phyloP scores from a whole-genome alignment of 768 basidiomycete species.

The Xerocomellus intermedius region DNA sequence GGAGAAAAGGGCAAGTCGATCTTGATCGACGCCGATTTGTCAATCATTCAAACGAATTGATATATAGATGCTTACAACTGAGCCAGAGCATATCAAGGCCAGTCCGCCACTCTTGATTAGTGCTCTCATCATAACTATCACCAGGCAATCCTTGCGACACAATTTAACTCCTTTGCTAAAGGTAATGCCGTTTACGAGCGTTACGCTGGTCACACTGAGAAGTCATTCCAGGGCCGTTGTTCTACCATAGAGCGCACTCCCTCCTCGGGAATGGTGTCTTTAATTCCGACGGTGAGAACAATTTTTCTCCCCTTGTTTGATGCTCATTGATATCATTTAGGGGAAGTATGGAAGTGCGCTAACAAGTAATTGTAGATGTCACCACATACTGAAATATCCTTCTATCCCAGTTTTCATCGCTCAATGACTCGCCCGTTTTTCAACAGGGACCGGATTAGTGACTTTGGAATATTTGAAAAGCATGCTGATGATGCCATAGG shows the following conservation, averaged over 20 bases:
- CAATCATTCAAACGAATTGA: neutral
- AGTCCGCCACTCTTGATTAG: neutral
- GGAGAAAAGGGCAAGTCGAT: slow-evolving; percentile 35
- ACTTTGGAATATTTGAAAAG: slow-evolving; percentile 54
- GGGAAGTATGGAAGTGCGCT: slow-evolving; percentile 54
- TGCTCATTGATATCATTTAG: slow-evolving; percentile 22
- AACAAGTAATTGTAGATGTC: neutral
- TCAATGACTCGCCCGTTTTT: slow-evolving; percentile 60
- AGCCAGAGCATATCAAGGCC: slow-evolving; percentile 47
- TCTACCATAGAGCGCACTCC: slow-evolving; percentile 9
- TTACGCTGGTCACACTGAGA: slow-evolving; percentile 19
- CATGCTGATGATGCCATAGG: slow-evolving; percentile 49
- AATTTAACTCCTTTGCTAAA: slow-evolving; percentile 42
- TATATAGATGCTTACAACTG: slow-evolving; percentile 45
- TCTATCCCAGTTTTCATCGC: neutral
- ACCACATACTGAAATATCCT: neutral
- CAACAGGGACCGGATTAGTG: slow-evolving; percentile 48
- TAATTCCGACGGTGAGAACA: slow-evolving; percentile 46
- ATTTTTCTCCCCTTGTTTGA: neutral
- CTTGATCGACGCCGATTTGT: neutral
- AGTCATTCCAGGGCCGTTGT: slow-evolving; percentile 7
- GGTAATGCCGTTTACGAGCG: slow-evolving; percentile 13
- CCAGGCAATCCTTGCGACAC: slow-evolving; percentile 41
- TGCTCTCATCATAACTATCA: neutral
- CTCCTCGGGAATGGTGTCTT: slow-evolving; percentile 57